A percentile compares a stretch with the other conserved stretches of the same genome.
Conservation (phyloP, 2,329 filamentous ascomycete species). For the Cladophialophora bantiana region DNA sequence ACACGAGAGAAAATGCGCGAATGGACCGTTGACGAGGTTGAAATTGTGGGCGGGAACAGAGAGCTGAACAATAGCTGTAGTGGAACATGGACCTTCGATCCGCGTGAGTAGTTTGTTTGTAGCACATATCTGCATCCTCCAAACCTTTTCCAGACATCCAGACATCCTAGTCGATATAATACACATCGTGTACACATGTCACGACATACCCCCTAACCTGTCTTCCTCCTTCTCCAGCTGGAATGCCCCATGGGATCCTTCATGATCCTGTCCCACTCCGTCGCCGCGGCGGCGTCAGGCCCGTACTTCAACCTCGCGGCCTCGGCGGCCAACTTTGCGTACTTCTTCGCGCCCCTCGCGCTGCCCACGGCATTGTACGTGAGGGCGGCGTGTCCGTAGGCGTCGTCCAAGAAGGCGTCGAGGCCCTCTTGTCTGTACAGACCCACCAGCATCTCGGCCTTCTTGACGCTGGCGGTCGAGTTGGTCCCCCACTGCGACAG, state of each 20-base stretch:
- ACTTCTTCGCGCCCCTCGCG: slow-evolving; percentile 31
- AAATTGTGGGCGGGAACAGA: neutral
- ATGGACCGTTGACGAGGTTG: neutral
- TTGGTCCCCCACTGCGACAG: slow-evolving; percentile 32
- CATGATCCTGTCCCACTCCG: slow-evolving; percentile 30
- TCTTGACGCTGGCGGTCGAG: slow-evolving; percentile 30
- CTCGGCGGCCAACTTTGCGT: slow-evolving; percentile 33
- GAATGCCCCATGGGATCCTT: slow-evolving; percentile 27
- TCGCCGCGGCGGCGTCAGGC: slow-evolving; percentile 12
- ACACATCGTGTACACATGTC: neutral
- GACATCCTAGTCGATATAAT: neutral
- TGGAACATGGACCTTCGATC: neutral
- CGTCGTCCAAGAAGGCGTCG: slow-evolving; percentile 34
- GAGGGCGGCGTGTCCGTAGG: slow-evolving; percentile 36
- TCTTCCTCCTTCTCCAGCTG: slow-evolving; percentile 36
- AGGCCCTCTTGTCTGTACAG: slow-evolving; percentile 31
- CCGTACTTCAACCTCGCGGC: slow-evolving; percentile 31
- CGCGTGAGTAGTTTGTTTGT: neutral
- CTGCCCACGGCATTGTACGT: slow-evolving; percentile 35
- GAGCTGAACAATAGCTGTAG: neutral
- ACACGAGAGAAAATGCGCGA: neutral
- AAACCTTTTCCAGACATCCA: neutral
- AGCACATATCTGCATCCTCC: neutral
- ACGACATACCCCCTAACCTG: neutral
- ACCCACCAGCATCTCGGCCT: slow-evolving; percentile 32